A percentile compares a stretch with the other conserved stretches of the same genome.
phyloP scores from a whole-genome alignment of 2,329 filamentous ascomycete species.

The Aspergillus eucalypticola region DNA sequence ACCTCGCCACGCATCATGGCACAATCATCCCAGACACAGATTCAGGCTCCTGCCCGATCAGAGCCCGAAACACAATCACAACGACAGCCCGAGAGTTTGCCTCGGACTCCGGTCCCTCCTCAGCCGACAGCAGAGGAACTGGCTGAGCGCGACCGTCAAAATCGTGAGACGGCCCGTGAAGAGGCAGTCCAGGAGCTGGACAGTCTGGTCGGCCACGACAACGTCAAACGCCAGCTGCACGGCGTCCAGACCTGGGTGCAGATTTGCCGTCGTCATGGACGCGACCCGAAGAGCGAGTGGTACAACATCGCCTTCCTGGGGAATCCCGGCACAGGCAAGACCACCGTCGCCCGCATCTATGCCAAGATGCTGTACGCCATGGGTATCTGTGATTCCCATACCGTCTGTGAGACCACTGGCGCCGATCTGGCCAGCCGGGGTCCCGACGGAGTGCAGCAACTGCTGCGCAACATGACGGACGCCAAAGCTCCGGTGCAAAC shows the following conservation, averaged over 20 bases:
- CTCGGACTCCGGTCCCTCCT: not conserved
- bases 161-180: slow-evolving; percentile 12
- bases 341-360: slow-evolving; percentile 21
- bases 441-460: slow-evolving; percentile 7
- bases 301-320: slow-evolving; percentile 24
- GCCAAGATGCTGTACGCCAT: slow-evolving; percentile 24
- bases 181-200: slow-evolving; percentile 18
- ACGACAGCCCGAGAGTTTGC: not conserved
- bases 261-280: slow-evolving; percentile 23
- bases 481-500: slow-evolving; percentile 10
- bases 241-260: slow-evolving; percentile 24
- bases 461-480: slow-evolving; percentile 16
- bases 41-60: not conserved
- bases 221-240: slow-evolving; percentile 22
- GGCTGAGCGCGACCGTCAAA: slow-evolving; percentile 10
- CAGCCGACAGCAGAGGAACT: slow-evolving; percentile 3
- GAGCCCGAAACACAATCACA: not conserved
- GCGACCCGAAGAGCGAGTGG: slow-evolving; percentile 23
- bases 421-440: slow-evolving; percentile 17
- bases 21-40: slow-evolving; percentile 1
- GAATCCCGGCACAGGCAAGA: slow-evolving; percentile 24
- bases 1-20: not conserved
- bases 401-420: slow-evolving; percentile 17
- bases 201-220: slow-evolving; percentile 19
- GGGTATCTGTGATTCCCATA: slow-evolving; percentile 17